These are phyloP conservation scores for Tetrahymena elliotti DNA, from an alignment of 73 alveolate species.

Conservation along the genomic window DNA sequence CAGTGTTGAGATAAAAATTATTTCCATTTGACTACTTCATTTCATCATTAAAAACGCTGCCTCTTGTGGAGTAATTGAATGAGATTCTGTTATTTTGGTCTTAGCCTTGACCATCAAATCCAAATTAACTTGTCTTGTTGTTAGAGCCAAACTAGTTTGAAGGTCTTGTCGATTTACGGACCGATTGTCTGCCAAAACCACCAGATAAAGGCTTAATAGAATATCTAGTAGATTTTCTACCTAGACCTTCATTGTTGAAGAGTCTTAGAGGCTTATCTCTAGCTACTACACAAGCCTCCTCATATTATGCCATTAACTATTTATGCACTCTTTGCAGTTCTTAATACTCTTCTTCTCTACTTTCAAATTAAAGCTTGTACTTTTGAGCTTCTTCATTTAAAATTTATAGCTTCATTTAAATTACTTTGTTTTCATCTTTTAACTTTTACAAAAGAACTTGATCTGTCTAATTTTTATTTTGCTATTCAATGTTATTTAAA, in stretches of 20 bases:
- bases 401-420: background rate
- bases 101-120: background rate
- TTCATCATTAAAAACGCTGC: background rate
- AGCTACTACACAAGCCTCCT: background rate
- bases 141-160: background rate
- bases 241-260: background rate
- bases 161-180: background rate
- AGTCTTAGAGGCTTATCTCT: background rate
- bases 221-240: background rate
- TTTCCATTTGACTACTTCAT: background rate
- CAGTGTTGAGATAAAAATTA: background rate
- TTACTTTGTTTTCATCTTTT: background rate
- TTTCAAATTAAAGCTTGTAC: background rate
- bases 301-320: background rate
- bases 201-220: background rate
- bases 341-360: background rate
- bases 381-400: background rate
- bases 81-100: background rate
- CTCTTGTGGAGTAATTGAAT: background rate
- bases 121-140: background rate
- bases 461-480: background rate
- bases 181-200: background rate
- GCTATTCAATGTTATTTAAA: background rate
- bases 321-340: background rate
- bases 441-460: background rate